Evolutionary conservation across 352 stramenopile genomes (phyloP), one percentile per base, ranked within the genome.

Genomic region (Globisporangium okanoganense): DNA sequence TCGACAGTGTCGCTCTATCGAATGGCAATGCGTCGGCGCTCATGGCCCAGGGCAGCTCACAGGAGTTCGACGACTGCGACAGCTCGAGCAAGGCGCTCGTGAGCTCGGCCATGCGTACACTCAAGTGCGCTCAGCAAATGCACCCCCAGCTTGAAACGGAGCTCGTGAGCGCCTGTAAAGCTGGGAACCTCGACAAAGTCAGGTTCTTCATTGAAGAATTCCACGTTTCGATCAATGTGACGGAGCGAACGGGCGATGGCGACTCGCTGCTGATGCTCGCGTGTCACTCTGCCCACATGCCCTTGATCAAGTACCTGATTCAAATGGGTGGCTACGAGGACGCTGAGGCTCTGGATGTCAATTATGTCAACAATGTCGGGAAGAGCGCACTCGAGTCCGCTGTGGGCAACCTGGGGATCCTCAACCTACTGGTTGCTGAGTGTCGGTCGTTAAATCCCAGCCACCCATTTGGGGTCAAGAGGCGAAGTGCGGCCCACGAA

Each of bases 151-250:
- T 81, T 3, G 69, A 78, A 40, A 35, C 52, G 1, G 58, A 70
- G 18, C 56, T 76, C 3, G 65, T 81, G 14, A 38, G 35, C 14
- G 67, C 69, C 2, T 73, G 67, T 24, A 58, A 69, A 61, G 33
- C 29, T 16, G 68, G 58, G 0, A 53, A 78, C 24, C 38, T 76
- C 8, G 56, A 64, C 27, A 70, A 52, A 20, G 60, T 76, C 49
- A 44, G 44, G 20, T 81, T 81, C 31, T 66, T 69, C 36, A 56
- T 81, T 22, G 68, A 81, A 4, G 75, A 84, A 36, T 84, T 58
- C 27, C 51, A 61, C 9, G 62, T 81, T 12, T 75, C 70, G 0
- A 67, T 80, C 8, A 80, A 80, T 35, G 43, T 58, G 14, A 62
- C 70, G 0, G 71, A 77, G 27, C 20, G 6, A 29, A 27, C 59